Percentiles rank a stretch among this genome's conserved stretches.
phyloP scores from a whole-genome alignment of 345 rosid species.

The Syzygium jambos region DNA sequence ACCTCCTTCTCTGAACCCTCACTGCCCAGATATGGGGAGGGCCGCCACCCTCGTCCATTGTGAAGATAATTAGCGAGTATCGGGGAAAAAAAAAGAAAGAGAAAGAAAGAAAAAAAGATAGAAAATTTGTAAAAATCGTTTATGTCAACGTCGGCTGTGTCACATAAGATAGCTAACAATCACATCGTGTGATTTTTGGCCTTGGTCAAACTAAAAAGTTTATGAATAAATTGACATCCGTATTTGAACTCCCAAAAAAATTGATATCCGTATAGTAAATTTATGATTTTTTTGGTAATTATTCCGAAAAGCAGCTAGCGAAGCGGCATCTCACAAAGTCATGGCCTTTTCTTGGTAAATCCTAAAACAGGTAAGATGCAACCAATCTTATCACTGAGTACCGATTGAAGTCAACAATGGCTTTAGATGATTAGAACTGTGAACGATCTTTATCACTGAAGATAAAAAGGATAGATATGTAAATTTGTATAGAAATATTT shows the following conservation, averaged over 20 bases:
- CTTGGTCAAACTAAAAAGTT: too few species aligned
- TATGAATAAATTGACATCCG: too few species aligned
- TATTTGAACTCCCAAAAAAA: neutral
- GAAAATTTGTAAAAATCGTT: neutral
- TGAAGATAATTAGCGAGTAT: neutral
- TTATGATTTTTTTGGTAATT: neutral
- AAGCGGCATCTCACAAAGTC: neutral
- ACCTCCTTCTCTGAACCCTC: neutral
- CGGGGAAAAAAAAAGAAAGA: neutral
- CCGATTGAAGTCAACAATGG: neutral
- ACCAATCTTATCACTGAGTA: neutral
- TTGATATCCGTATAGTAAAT: neutral
- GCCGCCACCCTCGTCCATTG: neutral
- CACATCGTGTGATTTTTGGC: neutral
- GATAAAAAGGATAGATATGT: too few species aligned
- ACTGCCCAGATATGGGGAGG: neutral
- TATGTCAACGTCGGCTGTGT: rapidly evolving
- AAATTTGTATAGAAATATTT: neutral
- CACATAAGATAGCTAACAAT: rapidly evolving
- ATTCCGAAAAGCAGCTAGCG: neutral
- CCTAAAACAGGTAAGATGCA: neutral
- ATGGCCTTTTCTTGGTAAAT: neutral
- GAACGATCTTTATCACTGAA: too few species aligned
- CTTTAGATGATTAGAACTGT: too few species aligned
- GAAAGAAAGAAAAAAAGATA: neutral